Conservation (phyloP, 2,329 filamentous ascomycete genomes). For the Calonectria multiphialidica region DNA sequence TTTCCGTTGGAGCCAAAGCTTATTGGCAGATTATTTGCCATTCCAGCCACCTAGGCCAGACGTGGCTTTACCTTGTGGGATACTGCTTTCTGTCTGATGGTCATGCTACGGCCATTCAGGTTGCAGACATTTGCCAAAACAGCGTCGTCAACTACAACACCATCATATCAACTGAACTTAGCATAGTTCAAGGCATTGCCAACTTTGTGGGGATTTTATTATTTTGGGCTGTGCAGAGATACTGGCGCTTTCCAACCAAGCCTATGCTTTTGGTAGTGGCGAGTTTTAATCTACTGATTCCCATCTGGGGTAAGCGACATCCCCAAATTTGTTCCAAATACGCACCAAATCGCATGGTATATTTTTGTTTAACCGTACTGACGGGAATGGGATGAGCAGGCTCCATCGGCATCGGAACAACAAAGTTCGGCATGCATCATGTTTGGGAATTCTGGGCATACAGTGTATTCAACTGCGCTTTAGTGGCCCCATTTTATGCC, state of each 20-base stretch:
- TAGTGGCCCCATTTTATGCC: neutral
- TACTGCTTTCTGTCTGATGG: neutral
- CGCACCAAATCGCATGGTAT: too few relatives aligned
- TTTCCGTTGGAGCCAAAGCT: neutral
- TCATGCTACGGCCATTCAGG: neutral
- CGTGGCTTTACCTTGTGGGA: neutral
- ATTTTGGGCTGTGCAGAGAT: neutral
- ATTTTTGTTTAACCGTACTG: neutral
- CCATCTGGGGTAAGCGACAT: neutral
- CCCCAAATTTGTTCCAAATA: accelerated
- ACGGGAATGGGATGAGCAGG: neutral
- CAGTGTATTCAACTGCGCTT: neutral
- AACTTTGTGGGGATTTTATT: neutral
- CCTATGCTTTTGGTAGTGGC: neutral
- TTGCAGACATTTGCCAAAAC: neutral
- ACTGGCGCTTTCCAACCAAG: neutral
- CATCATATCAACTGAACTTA: neutral
- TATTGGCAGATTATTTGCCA: neutral
- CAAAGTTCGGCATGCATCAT: neutral
- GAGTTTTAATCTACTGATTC: neutral
- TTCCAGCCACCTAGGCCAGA: neutral
- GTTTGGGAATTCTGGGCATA: neutral
- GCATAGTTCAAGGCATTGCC: neutral
- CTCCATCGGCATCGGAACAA: neutral
- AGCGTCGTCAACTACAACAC: neutral